A percentile compares a stretch with the other conserved stretches of the same genome.
Conservation (phyloP, 768 basidiomycete genomes). For the Pisolithus microcarpus region DNA sequence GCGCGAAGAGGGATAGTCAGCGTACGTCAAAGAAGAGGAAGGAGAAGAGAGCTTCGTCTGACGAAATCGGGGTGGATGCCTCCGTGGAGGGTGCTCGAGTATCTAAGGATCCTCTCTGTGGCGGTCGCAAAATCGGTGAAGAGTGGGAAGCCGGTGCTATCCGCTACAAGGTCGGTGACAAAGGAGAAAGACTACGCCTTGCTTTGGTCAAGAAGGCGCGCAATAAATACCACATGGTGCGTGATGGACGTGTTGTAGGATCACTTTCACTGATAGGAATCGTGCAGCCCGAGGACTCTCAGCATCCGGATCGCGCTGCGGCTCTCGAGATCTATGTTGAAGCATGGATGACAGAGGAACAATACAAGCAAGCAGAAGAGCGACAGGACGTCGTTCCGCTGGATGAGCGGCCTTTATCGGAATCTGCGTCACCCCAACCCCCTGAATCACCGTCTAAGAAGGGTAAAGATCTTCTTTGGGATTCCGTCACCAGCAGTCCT, state of each 20-base stretch:
- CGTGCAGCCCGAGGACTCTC: conserved; percentile 64
- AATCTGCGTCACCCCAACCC: conserved; percentile 37
- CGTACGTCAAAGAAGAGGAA: conserved; percentile 43
- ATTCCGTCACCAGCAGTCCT: conserved; percentile 43
- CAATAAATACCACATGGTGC: conserved; percentile 67
- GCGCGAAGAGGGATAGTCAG: conserved; percentile 3
- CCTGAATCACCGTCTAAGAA: conserved; percentile 30
- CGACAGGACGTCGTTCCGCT: conserved; percentile 63
- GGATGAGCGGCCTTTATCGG: conserved; percentile 41
- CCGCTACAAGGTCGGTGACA: conserved; percentile 61
- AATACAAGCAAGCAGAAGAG: conserved; percentile 58
- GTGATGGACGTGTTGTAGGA: conserved; percentile 13
- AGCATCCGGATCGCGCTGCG: conserved; percentile 65
- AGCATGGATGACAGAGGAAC: conserved; percentile 70
- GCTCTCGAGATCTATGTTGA: conserved; percentile 72
- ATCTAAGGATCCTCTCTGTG: conserved; percentile 46
- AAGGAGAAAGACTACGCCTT: conserved; percentile 63
- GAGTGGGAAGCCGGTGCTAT: conserved; percentile 71
- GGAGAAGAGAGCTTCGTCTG: conserved; percentile 38
- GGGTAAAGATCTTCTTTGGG: conserved; percentile 71
- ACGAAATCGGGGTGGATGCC: conserved; percentile 38
- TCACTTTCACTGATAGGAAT: neutral
- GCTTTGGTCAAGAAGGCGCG: conserved; percentile 65
- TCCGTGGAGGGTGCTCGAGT: conserved; percentile 42
- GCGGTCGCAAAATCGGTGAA: conserved; percentile 58